Evolutionary conservation across 192 early-diverging fungal genomes (phyloP).

Genomic region (Gaertneriomyces sp.): DNA sequence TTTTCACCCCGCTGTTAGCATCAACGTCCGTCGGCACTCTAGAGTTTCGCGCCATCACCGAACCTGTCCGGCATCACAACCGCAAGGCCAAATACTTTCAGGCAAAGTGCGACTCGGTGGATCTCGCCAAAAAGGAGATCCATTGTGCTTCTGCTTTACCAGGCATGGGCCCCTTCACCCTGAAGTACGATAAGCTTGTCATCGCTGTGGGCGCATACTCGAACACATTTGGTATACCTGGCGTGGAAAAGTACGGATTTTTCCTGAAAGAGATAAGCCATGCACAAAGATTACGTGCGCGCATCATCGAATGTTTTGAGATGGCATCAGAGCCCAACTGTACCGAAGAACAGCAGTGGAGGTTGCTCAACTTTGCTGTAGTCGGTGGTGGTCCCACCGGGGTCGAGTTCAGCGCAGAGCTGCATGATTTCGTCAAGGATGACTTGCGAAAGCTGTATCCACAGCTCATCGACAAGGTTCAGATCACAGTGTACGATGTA

Average conservation of each 20-base stretch:
- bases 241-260: conserved; percentile 78
- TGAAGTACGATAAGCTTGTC: conserved; percentile 80
- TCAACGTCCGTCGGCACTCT: conserved; percentile 73
- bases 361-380: conserved; percentile 69
- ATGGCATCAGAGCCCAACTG: conserved; percentile 64
- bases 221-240: conserved; percentile 84
- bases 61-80: conserved; percentile 49
- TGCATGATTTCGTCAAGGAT: conserved; percentile 70
- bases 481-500: conserved; percentile 66
- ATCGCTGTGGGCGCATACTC: conserved; percentile 79
- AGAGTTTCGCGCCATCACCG: conserved; percentile 80
- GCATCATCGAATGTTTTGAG: conserved; percentile 70
- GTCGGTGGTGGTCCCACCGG: conserved; percentile 87
- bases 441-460: conserved; percentile 78
- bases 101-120: conserved; percentile 58
- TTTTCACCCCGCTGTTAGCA: conserved; percentile 83
- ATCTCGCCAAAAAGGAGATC: conserved; percentile 42
- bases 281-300: conserved; percentile 75
- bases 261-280: conserved; percentile 85
- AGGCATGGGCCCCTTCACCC: conserved; percentile 38
- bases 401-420: conserved; percentile 9
- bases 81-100: conserved; percentile 19
- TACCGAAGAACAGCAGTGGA: conserved; percentile 57
- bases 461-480: conserved; percentile 45
- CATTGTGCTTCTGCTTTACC: conserved; percentile 17